Evolutionary conservation across 306 rosid genomes (phyloP), one percentile per base, ranked within the genome.

Genomic region (Cicer pinnatifidum): DNA sequence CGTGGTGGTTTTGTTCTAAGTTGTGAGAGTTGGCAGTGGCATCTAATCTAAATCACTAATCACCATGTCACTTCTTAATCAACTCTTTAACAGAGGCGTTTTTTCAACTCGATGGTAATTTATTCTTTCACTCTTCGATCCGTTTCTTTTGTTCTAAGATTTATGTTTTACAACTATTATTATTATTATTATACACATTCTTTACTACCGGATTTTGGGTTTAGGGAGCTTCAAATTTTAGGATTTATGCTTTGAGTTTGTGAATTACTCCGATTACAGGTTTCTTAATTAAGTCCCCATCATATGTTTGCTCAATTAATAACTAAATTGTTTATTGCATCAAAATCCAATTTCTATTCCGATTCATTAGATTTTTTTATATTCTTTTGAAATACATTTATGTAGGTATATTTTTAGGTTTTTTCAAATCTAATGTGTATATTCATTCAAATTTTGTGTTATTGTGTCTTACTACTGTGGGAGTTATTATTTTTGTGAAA

Each of bases 1-100:
- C 52, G 45, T 1, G n/a, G 68, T 54, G 15, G 9, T 53, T 13
- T 23, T 11, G 56, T 33, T 33, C 43, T 40, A 43, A 4, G 72
- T 3, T 28, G 44, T 11, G 20, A 54, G 37, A 28, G 28, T 48
- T 33, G 16, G 3, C 62, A 47, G 53, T 58, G 44, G 37, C 81
- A 15, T 65, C 64, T 20, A 13, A 28, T 28, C 35, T 0, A 12
- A 73, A 51, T 62, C 35, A 48, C 41, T 28, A 28, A 28, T 28
- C 74, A 54, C 48, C 76, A 94, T 94, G 99, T 94, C 99, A 56
- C 89, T 94, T 80, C 89, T 94, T 28, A 94, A 88, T 79, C 99
- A 94, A 72, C 93, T 94, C 84, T 91, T 94, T 64, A 94, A 79
- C 82, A 85, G 97, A 84, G 99, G 99, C 62, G 96, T 94, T 63